A percentile compares a stretch with the other conserved stretches of the same genome.
phyloP scores from a whole-genome alignment of 305 asterid species.

The Fraxinus sp. region DNA sequence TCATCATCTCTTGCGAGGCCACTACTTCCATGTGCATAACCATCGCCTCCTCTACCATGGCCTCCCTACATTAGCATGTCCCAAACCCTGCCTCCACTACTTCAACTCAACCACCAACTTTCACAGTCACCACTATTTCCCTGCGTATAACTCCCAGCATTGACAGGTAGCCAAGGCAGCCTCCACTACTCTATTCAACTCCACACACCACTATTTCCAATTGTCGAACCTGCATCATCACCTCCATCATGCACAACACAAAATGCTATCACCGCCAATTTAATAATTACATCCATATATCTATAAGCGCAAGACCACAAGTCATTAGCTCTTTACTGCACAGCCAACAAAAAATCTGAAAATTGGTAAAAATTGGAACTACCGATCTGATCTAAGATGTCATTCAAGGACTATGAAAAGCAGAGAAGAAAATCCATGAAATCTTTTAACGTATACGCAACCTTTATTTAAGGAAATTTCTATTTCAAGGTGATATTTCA shows the following conservation, averaged over 20 bases:
- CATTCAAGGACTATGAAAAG: slow-evolving; percentile 2
- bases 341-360: slow-evolving; percentile 11
- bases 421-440: neutral
- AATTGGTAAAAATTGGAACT: neutral
- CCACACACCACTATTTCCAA: slow-evolving; percentile 1
- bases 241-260: neutral
- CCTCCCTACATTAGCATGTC: neutral
- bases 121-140: too few relatives aligned
- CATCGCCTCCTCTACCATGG: neutral
- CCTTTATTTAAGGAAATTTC: too few relatives aligned
- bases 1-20: too few relatives aligned
- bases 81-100: too few relatives aligned
- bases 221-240: slow-evolving; percentile 2
- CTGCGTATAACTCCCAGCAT: too few relatives aligned
- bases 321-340: slow-evolving; percentile 22
- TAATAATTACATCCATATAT: neutral
- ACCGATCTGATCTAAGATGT: neutral
- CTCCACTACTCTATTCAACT: slow-evolving; percentile 19
- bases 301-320: neutral
- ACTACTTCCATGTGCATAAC: too few relatives aligned
- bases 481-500: too few relatives aligned
- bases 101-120: too few relatives aligned
- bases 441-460: slow-evolving; percentile 10
- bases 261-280: neutral
- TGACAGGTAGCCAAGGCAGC: neutral